Evolutionary conservation across 2,329 filamentous ascomycete species (phyloP).

Genomic region (Ceratocystis harringtonii): DNA sequence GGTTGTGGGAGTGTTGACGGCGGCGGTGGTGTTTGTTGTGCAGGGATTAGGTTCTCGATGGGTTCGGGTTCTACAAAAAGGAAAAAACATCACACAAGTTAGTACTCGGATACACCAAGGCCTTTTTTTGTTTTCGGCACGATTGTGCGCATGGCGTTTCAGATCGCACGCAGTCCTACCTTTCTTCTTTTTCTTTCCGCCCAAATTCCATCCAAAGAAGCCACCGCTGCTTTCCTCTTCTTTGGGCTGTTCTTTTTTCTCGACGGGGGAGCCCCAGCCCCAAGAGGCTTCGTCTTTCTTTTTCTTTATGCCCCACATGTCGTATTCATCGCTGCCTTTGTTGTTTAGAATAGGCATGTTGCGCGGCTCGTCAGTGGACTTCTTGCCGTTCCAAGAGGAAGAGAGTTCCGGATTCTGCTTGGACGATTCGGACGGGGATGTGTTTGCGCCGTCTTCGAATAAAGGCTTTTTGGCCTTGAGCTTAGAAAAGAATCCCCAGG

Average conservation of each 20-base stretch:
- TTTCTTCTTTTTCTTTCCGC: constrained; percentile 10
- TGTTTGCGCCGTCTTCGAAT: constrained; percentile 10
- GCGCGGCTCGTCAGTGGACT: constrained; percentile 11
- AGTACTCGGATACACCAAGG: background rate
- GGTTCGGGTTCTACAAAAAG: constrained; percentile 10
- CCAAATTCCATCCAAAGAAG: constrained; percentile 9
- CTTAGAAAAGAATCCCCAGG: constrained; percentile 12
- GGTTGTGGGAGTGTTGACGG: constrained; percentile 7
- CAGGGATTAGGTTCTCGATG: background rate
- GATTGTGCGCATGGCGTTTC: background rate
- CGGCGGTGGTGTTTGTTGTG: background rate
- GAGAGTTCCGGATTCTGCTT: constrained; percentile 10
- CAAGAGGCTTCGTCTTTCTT: constrained; percentile 8
- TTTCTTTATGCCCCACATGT: background rate
- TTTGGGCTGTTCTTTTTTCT: constrained; percentile 7
- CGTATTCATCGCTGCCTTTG: background rate
- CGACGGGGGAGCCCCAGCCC: constrained; percentile 7
- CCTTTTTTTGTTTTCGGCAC: background rate
- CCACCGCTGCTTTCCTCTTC: constrained; percentile 10
- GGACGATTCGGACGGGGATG: constrained; percentile 13
- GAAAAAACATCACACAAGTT: background rate
- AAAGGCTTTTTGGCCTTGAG: constrained; percentile 9
- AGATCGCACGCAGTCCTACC: background rate
- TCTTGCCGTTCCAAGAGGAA: constrained; percentile 10
- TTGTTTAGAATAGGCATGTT: background rate